Evolutionary conservation across 805 yeast species (phyloP), one percentile per base, ranked within the genome.

Genomic region (Huiozyma naganishii): DNA sequence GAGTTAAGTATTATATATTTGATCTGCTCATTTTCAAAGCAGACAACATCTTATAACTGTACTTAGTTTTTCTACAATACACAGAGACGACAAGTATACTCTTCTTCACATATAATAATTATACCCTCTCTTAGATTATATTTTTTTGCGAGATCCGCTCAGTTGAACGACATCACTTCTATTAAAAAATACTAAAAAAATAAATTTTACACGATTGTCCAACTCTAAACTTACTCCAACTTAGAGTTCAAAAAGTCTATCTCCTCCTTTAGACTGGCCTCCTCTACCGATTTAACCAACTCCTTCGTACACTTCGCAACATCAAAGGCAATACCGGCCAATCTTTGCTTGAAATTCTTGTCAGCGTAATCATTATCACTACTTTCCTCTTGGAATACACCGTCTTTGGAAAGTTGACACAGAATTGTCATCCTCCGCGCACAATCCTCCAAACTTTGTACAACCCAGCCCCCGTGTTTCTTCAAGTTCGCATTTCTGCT

Each of bases 301-400:
- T 90, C 97, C 62, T 89, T 90, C 5, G 97, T 90, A 62, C 95
- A 83, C 64, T 90, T 88, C 27, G 97, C 97, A 66, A 90, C 85
- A 61, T 90, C 97, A 67, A 88, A 90, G 29, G 95, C 90, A 52
- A 89, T 83, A 2, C 97, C 97, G 0, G 97, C 97, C 51, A 90
- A 75, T 56, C 97, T 76, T 64, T 90, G 97, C 64, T 86, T 86
- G 68, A 87, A 82, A 53, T 83, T 83, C 61, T 84, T 83, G 58
- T 87, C 95, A 2, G 96, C 96, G 58, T 74, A 79, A 43, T 80
- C 85, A 32, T 57, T 65, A 50, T 79, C 83, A 36, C 64, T 63
- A 27, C 55, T 55, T 13, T 67, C 64, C 28, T 59, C 60, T 27
- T 51, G 63, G n/a, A 50, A 40, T 13, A 42, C 40, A n/a, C 57